Conservation (phyloP, 2,329 filamentous ascomycete genomes). For the Arthroderma sp. region DNA sequence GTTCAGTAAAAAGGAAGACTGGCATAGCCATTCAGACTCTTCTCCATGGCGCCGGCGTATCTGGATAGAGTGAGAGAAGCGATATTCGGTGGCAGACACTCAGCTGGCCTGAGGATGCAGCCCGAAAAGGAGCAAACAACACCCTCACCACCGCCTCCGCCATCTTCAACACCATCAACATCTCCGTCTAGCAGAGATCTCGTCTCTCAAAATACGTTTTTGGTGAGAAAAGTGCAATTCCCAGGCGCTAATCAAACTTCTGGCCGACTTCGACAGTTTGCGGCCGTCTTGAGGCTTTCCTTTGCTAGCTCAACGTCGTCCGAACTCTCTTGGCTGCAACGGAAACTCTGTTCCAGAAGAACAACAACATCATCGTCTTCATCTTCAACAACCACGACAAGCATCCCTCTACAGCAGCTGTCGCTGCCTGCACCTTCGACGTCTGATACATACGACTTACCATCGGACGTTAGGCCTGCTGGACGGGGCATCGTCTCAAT, state of each 20-base stretch:
- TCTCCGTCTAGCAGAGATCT: too few relatives aligned
- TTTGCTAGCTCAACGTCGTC: background rate
- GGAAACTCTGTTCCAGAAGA: background rate
- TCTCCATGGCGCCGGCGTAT: too few relatives aligned
- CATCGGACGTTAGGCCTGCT: background rate
- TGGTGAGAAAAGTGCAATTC: conserved; percentile 1
- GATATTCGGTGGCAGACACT: too few relatives aligned
- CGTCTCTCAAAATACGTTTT: too few relatives aligned
- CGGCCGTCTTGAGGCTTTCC: background rate
- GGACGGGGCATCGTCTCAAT: conserved; percentile 3
- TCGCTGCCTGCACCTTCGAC: background rate
- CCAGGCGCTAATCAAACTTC: background rate
- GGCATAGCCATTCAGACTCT: too few relatives aligned
- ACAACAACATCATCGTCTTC: background rate
- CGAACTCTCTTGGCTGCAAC: background rate
- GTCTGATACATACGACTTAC: background rate
- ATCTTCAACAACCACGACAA: conserved; percentile 1
- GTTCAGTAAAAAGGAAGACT: too few relatives aligned
- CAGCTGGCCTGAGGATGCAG: too few relatives aligned
- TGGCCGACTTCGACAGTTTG: too few relatives aligned
- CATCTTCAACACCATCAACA: too few relatives aligned
- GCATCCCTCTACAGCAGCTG: conserved; percentile 3
- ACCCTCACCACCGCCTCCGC: too few relatives aligned
- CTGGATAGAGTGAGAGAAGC: too few relatives aligned
- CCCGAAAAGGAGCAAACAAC: too few relatives aligned